Evolutionary conservation across 1,284 basidiomycete species (phyloP).

Genomic region (Microbotryomycetes sp.): DNA sequence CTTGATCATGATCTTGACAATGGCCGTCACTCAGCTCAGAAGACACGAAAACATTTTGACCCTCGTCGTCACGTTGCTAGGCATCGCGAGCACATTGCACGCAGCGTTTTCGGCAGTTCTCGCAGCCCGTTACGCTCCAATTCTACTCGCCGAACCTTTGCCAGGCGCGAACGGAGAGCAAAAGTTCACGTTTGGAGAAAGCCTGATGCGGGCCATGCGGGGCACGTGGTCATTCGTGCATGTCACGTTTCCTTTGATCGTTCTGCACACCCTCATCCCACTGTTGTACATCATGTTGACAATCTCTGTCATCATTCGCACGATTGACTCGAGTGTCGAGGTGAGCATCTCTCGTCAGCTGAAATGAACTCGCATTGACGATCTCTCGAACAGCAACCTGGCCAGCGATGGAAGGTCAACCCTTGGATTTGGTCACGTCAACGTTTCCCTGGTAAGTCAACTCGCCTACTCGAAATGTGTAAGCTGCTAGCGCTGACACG

Average conservation of each 20-base stretch:
- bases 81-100: slow-evolving; percentile 21
- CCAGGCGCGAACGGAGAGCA: slow-evolving; percentile 12
- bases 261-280: slow-evolving; percentile 23
- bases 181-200: slow-evolving; percentile 4
- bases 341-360: neutral
- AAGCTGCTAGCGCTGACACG: no score
- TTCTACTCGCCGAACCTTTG: slow-evolving; percentile 19
- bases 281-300: slow-evolving; percentile 9
- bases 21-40: slow-evolving; percentile 29
- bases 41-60: slow-evolving; percentile 24
- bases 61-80: slow-evolving; percentile 20
- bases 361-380: no score
- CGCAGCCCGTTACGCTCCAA: slow-evolving; percentile 24
- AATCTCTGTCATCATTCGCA: slow-evolving; percentile 18
- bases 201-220: slow-evolving; percentile 5
- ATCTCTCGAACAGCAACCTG: neutral
- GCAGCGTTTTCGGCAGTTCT: slow-evolving; percentile 18
- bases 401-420: slow-evolving; percentile 28
- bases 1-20: slow-evolving; percentile 21
- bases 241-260: slow-evolving; percentile 25
- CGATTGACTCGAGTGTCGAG: slow-evolving; percentile 24
- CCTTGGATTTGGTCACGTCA: slow-evolving; percentile 18
- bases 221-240: slow-evolving; percentile 13
- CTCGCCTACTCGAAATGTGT: neutral
- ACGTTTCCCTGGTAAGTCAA: slow-evolving; percentile 18